Evolutionary conservation across 2,329 filamentous ascomycete genomes (phyloP).

Genomic region (Alternaria gansuensis): DNA sequence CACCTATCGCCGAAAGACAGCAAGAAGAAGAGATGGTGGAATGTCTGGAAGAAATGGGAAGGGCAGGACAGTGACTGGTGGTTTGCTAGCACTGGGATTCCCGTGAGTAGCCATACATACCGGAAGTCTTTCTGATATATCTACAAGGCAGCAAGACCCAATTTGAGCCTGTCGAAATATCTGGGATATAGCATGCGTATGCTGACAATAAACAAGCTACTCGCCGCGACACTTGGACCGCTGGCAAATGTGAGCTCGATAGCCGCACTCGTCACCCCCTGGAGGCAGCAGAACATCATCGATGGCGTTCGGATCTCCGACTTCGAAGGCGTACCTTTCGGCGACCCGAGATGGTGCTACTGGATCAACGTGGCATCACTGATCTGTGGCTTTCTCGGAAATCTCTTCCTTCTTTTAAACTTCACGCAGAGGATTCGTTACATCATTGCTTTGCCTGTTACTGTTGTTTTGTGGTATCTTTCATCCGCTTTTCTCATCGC

Average conservation of each 20-base stretch:
- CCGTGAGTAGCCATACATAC: slow-evolving; percentile 14
- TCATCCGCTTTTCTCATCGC: slow-evolving; percentile 71
- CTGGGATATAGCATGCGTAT: not conserved
- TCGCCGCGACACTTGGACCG: slow-evolving; percentile 84
- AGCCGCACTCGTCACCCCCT: slow-evolving; percentile 81
- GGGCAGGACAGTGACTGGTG: slow-evolving; percentile 48
- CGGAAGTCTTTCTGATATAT: not conserved
- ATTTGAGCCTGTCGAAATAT: no score
- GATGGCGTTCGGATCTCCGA: slow-evolving; percentile 61
- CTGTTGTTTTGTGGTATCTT: slow-evolving; percentile 80
- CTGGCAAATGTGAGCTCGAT: slow-evolving; percentile 89
- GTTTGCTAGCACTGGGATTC: slow-evolving; percentile 52
- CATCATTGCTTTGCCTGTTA: slow-evolving; percentile 80
- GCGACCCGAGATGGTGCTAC: slow-evolving; percentile 77
- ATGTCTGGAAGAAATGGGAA: slow-evolving; percentile 26
- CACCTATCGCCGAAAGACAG: not conserved
- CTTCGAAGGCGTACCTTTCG: slow-evolving; percentile 64
- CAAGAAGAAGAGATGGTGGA: slow-evolving; percentile 20
- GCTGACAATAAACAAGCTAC: slow-evolving; percentile 56
- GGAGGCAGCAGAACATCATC: slow-evolving; percentile 69
- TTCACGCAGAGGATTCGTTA: slow-evolving; percentile 84
- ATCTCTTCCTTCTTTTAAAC: slow-evolving; percentile 83
- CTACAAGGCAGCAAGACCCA: no score
- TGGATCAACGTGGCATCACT: slow-evolving; percentile 81
- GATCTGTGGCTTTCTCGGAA: slow-evolving; percentile 77